Base-by-base conservation (phyloP, 1,284 basidiomycete species). In the Leccinum glutinopallens region DNA sequence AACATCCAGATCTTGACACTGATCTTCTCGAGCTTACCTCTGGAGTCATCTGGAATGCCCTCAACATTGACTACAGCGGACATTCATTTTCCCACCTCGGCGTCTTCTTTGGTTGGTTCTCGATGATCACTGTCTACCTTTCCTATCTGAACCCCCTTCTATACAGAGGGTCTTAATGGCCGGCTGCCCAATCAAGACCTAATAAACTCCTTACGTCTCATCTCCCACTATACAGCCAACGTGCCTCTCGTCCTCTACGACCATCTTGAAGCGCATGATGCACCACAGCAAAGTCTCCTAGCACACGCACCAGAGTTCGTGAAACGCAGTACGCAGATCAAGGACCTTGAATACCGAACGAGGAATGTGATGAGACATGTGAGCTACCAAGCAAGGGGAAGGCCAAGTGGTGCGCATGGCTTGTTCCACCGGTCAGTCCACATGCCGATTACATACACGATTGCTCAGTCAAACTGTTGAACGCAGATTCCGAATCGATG, bases 171-270 rank as follows among this genome's bases (percentile, higher is more conserved):
- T 7, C 82, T 94, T 5, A 97, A 98, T 75, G 97, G 96, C 4
- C 91, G 95, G 35, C 80, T 98, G 55, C 96, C 97, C 0, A 99
- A 99, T 73, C 94, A 98, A 77, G 97, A 99, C 76, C 83, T 97
- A 1, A 78, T 98, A 70, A 97, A 97, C 76, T 91, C 94, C 0
- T 84, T 95, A 56, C 81, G 87, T 3, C 77, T 88, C 39, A 92
- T 98, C 58, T 83, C 93, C 2, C 83, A 84, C 39, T 87, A 86
- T 72, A 87, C 88, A 1, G 90, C 86, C 4, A 86, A 87, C 13
- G 87, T 94, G 4, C 89, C 93, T 0, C 85, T 93, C 2, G 77
- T 90, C 2, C 76, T 96, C 2, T 94, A 97, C 73, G 89, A 94
- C 71, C 84, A 93, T 71, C 70, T 86, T 4, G 88, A 92, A 61